Percentiles rank a stretch among this genome's conserved stretches.
These are phyloP conservation scores for Verticillium albo-atrum DNA, from an alignment of 2,329 filamentous ascomycete species.

Conservation along the genomic window DNA sequence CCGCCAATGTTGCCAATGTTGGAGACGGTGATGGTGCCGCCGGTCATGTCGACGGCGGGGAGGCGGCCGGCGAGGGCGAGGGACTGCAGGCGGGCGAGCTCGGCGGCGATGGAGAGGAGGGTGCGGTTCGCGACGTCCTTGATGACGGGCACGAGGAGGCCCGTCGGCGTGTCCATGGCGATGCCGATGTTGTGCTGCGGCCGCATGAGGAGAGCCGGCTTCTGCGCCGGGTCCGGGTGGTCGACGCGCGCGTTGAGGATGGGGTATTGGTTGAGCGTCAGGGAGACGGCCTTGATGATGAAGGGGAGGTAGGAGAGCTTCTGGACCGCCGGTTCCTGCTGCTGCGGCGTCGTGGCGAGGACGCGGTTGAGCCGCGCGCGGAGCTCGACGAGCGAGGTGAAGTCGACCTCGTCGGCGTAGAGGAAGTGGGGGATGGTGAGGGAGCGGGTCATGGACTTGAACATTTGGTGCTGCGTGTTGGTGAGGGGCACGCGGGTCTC, in stretches of 20 bases:
- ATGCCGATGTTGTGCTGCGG: slow-evolving; percentile 91
- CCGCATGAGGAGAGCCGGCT: slow-evolving; percentile 73
- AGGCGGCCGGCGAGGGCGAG: slow-evolving; percentile 75
- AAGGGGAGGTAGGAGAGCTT: slow-evolving; percentile 91
- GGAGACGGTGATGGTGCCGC: slow-evolving; percentile 90
- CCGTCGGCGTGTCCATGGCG: slow-evolving; percentile 87
- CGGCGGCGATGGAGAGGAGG: slow-evolving; percentile 71
- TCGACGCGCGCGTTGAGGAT: slow-evolving; percentile 86
- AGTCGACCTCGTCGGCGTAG: slow-evolving; percentile 85
- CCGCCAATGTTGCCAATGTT: slow-evolving; percentile 96
- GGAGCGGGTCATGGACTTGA: slow-evolving; percentile 93
- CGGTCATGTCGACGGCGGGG: slow-evolving; percentile 67
- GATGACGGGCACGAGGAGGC: slow-evolving; percentile 88
- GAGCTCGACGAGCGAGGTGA: slow-evolving; percentile 68
- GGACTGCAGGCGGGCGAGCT: slow-evolving; percentile 68
- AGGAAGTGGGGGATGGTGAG: slow-evolving; percentile 92
- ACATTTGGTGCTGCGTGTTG: slow-evolving; percentile 86
- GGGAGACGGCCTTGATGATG: slow-evolving; percentile 90
- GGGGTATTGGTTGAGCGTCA: slow-evolving; percentile 77
- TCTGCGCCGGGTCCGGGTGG: slow-evolving; percentile 35
- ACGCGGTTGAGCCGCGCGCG: slow-evolving; percentile 69
- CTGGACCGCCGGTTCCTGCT: slow-evolving; percentile 35
- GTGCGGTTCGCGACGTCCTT: slow-evolving; percentile 75
- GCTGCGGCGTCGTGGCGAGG: slow-evolving; percentile 45
- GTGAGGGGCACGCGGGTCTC: slow-evolving; percentile 71